A percentile compares a stretch with the other conserved stretches of the same genome.
phyloP scores from a whole-genome alignment of 129 eudicot species.

The Tagetes erecta region DNA sequence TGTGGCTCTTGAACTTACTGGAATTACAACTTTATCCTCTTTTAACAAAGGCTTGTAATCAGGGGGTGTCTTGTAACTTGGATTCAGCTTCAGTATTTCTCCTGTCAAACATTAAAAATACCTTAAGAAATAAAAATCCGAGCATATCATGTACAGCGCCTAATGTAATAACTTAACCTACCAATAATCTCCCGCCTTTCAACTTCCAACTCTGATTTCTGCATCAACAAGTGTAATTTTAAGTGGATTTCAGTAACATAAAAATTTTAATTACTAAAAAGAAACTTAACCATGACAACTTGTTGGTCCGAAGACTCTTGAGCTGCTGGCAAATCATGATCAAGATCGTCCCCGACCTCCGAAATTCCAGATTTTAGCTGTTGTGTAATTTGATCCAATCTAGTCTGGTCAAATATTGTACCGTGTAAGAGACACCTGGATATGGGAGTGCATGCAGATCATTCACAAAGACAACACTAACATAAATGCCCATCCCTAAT shows the following conservation, averaged over 20 bases:
- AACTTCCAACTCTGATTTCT: conserved; percentile 68
- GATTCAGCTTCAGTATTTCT: conserved; percentile 84
- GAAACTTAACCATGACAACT: conserved; percentile 48
- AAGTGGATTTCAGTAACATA: conserved; percentile 1
- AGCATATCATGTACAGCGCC: not conserved
- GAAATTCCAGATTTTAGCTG: conserved; percentile 55
- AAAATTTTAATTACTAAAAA: conserved; percentile 7
- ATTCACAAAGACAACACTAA: conserved; percentile 66
- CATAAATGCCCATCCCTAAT: conserved; percentile 36
- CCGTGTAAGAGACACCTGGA: conserved; percentile 76
- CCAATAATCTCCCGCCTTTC: conserved; percentile 94
- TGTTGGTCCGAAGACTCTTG: conserved; percentile 31
- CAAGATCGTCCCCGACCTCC: conserved; percentile 45
- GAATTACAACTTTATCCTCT: conserved; percentile 86
- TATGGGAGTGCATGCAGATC: conserved; percentile 56
- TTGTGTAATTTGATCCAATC: conserved; percentile 82
- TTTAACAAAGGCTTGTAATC: conserved; percentile 79
- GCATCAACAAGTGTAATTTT: conserved; percentile 20
- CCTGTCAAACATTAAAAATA: conserved; percentile 50
- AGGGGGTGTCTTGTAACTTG: conserved; percentile 73
- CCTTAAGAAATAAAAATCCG: conserved; percentile 3
- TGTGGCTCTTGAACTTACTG: conserved; percentile 54
- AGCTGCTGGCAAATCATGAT: conserved; percentile 34
- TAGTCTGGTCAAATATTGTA: conserved; percentile 93
- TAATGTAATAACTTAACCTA: conserved; percentile 38